These are phyloP conservation scores for Botrytis fabae DNA, from an alignment of 2,329 filamentous ascomycete genomes.

Conservation along the genomic window DNA sequence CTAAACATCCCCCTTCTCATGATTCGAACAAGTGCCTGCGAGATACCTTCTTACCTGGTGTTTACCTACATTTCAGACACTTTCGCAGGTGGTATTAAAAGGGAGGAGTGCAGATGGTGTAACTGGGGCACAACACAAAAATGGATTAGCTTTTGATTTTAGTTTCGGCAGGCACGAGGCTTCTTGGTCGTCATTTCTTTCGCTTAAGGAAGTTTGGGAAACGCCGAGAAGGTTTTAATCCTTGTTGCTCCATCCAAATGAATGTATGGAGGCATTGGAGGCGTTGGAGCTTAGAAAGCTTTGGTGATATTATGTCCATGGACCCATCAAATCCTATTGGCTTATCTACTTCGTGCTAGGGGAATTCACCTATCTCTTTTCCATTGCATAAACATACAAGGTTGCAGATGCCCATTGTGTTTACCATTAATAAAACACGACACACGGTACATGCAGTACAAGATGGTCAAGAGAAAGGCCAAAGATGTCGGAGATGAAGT, in stretches of 20 bases:
- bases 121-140: constrained; percentile 1
- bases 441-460: background rate
- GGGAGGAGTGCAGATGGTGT: constrained; percentile 11
- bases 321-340: background rate
- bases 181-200: constrained; percentile 18
- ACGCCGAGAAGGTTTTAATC: constrained; percentile 6
- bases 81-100: constrained; percentile 8
- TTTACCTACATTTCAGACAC: background rate
- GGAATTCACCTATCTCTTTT: background rate
- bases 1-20: background rate
- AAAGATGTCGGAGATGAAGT: constrained; percentile 28
- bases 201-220: constrained; percentile 20
- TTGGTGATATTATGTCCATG: constrained; percentile 1
- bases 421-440: background rate
- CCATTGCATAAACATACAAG: constrained; percentile 8
- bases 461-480: constrained; percentile 38
- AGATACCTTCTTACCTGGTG: background rate
- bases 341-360: background rate
- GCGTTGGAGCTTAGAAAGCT: background rate
- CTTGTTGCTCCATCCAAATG: background rate
- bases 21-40: background rate
- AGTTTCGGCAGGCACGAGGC: constrained; percentile 21
- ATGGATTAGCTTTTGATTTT: constrained; percentile 13
- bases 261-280: background rate
- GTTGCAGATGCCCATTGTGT: background rate